phyloP scores from a whole-genome alignment of 768 basidiomycete species.

The Dendrothele bispora region DNA sequence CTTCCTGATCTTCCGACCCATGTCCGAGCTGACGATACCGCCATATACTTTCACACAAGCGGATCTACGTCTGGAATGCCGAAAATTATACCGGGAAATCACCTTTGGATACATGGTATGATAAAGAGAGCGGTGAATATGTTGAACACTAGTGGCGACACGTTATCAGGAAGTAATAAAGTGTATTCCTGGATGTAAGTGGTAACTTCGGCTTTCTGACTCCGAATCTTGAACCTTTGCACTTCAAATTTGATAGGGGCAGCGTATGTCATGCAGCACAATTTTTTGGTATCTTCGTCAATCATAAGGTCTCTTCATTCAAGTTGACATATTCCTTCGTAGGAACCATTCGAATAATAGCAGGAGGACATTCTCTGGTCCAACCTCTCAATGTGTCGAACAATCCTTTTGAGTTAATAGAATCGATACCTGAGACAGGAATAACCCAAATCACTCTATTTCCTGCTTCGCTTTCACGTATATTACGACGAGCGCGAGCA shows the following conservation, averaged over 20 bases:
- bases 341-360: no score
- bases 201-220: neutral
- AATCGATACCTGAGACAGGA: no score
- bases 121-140: neutral
- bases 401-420: no score
- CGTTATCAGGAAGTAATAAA: neutral
- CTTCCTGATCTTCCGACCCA: neutral
- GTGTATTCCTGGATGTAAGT: neutral
- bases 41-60: slow-evolving; percentile 2
- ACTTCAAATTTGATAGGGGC: neutral
- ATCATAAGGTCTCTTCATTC: no score
- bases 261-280: neutral
- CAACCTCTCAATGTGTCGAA: no score
- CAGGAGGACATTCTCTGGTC: no score
- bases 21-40: neutral
- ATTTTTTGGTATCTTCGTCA: neutral
- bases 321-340: no score
- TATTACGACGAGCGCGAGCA: no score
- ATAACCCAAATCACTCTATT: no score
- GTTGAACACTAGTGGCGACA: neutral
- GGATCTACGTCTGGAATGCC: neutral
- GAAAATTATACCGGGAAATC: neutral
- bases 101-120: neutral
- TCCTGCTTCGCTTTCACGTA: no score
- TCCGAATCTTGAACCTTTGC: neutral